Percentiles rank a stretch among this genome's conserved stretches.
Conservation (phyloP, 2,329 filamentous ascomycete species). For the Orbilia brochopaga region DNA sequence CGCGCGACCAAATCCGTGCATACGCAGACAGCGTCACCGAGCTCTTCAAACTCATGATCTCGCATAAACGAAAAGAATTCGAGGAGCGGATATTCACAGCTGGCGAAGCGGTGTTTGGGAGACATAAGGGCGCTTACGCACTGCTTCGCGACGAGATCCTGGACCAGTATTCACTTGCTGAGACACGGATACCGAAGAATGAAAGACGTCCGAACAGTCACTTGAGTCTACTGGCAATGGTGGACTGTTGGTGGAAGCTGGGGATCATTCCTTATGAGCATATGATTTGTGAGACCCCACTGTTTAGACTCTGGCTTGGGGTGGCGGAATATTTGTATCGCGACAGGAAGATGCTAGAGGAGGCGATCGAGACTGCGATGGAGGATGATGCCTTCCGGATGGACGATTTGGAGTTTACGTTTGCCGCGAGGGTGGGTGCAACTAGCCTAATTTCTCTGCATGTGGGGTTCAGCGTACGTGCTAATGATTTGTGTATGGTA, state of each 20-base stretch:
- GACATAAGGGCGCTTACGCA: slow-evolving; percentile 67
- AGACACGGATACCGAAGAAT: slow-evolving; percentile 63
- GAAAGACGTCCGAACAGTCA: slow-evolving; percentile 86
- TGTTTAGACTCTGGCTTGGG: slow-evolving; percentile 94
- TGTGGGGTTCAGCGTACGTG: not conserved
- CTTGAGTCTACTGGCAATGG: slow-evolving; percentile 90
- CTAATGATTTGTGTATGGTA: slow-evolving; percentile 52
- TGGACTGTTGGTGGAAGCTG: slow-evolving; percentile 95
- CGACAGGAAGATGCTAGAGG: slow-evolving; percentile 77
- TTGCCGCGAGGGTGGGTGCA: slow-evolving; percentile 74
- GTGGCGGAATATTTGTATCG: slow-evolving; percentile 97
- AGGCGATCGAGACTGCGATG: slow-evolving; percentile 82
- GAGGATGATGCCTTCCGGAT: slow-evolving; percentile 90
- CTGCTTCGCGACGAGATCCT: slow-evolving; percentile 80
- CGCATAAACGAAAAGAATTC: slow-evolving; percentile 77
- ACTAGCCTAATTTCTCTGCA: not conserved
- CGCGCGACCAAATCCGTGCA: slow-evolving; percentile 88
- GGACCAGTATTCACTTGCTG: slow-evolving; percentile 84
- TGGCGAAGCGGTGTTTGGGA: slow-evolving; percentile 71
- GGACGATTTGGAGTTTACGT: slow-evolving; percentile 96
- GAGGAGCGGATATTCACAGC: slow-evolving; percentile 77
- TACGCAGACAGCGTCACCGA: slow-evolving; percentile 92
- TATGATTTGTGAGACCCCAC: slow-evolving; percentile 98
- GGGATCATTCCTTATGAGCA: slow-evolving; percentile 97
- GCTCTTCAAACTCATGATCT: slow-evolving; percentile 95